These are phyloP conservation scores for Cymbopogon flexuosus DNA, from an alignment of 202 grass and related monocot genomes.

Conservation along the genomic window DNA sequence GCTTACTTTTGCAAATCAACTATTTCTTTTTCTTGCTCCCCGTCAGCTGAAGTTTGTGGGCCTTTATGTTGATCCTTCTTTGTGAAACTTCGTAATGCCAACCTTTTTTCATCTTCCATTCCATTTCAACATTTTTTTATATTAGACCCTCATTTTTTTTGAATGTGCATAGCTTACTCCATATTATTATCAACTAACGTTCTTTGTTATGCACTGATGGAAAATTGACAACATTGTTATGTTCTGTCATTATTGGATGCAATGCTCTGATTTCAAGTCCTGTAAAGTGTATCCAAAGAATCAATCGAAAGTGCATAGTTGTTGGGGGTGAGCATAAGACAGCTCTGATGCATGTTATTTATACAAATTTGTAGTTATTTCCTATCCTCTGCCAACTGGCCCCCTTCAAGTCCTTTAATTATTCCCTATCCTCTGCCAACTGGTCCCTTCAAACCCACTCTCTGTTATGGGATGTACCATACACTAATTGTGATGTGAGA, in stretches of 20 bases:
- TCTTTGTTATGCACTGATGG: background rate
- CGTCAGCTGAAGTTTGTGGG: background rate
- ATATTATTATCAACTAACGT: background rate
- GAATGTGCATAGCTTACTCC: background rate
- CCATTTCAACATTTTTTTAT: background rate
- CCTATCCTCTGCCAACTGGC: background rate
- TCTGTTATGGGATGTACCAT: background rate
- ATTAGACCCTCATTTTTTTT: background rate
- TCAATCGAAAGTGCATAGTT: background rate
- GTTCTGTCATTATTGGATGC: background rate
- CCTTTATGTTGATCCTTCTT: background rate
- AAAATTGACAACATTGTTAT: background rate
- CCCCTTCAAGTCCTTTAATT: background rate
- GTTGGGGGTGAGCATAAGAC: background rate
- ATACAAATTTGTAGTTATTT: background rate
- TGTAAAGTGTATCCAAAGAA: constrained; percentile 27
- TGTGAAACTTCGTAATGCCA: background rate
- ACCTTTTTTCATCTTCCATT: background rate
- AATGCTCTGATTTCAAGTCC: background rate
- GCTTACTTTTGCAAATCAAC: background rate
- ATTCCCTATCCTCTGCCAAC: background rate
- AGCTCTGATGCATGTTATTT: background rate
- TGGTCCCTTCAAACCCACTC: background rate
- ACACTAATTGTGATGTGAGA: background rate
- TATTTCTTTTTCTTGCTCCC: background rate